Percentiles rank a stretch among this genome's conserved stretches.
These are phyloP conservation scores for Gossypium mustelinum DNA, from an alignment of 345 rosid species.

Conservation along the genomic window DNA sequence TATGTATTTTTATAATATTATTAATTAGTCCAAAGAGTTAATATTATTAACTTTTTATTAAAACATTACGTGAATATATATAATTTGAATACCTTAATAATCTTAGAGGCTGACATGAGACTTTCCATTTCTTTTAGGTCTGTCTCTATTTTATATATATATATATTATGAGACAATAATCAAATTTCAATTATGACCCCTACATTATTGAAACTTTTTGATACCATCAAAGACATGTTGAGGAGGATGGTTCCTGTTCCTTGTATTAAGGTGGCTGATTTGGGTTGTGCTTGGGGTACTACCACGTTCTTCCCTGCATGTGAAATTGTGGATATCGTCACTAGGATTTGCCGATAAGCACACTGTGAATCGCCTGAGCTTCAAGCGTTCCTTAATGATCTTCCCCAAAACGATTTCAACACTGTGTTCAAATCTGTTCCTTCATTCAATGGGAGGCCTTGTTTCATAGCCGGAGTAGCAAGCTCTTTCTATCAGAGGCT, in stretches of 20 bases:
- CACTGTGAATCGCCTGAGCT: background rate
- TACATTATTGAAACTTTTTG: too few relatives aligned
- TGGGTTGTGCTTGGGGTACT: background rate
- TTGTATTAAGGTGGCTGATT: background rate
- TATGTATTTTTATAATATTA: too few relatives aligned
- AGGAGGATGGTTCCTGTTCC: background rate
- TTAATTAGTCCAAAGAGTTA: too few relatives aligned
- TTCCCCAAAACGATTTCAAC: background rate
- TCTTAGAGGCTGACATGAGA: fast-evolving
- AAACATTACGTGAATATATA: too few relatives aligned
- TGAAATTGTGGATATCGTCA: background rate
- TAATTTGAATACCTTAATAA: too few relatives aligned
- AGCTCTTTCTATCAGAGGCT: background rate
- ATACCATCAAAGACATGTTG: background rate
- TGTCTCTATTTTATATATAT: fast-evolving
- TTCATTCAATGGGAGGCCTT: background rate
- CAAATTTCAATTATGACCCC: too few relatives aligned
- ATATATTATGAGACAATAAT: too few relatives aligned
- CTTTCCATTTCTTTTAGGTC: too few relatives aligned
- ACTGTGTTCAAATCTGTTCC: background rate
- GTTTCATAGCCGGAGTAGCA: background rate
- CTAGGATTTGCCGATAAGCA: background rate
- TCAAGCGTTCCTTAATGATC: background rate
- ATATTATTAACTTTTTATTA: too few relatives aligned
- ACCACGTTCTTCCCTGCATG: background rate